Evolutionary conservation across 1,284 basidiomycete species (phyloP), one percentile per base, ranked within the genome.

Genomic region (Flammula alnicola): DNA sequence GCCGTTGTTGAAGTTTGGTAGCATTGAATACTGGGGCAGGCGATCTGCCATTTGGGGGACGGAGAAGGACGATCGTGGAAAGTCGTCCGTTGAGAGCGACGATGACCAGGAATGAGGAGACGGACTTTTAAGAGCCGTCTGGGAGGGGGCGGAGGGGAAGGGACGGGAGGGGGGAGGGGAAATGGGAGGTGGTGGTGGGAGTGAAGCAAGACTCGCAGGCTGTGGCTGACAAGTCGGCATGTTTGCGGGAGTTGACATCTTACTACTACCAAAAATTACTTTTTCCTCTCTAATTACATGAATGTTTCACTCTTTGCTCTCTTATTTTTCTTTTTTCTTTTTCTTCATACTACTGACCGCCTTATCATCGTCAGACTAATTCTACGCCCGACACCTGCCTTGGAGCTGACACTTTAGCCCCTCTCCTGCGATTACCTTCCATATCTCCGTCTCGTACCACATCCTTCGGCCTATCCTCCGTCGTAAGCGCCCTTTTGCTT

Each of bases 31-130:
- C 63, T 71, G 70, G 59, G 75, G 64, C 46, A 74, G 62, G 65
- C 80, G 82, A 78, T 84, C 83, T 64, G 80, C 80, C 83, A 85
- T 84, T 67, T 70, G 70, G 69, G 57, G 66, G 59, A 57, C n/a
- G n/a, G n/a, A n/a, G n/a, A n/a, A n/a, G n/a, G n/a, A n/a, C n/a
- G n/a, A 54, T 57, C n/a, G n/a, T n/a, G n/a, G n/a, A n/a, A n/a
- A n/a, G n/a, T n/a, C n/a, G n/a, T n/a, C n/a, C n/a, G n/a, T n/a
- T n/a, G n/a, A n/a, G n/a, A n/a, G n/a, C n/a, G n/a, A n/a, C n/a
- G n/a, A n/a, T n/a, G n/a, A n/a, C n/a, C n/a, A n/a, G n/a, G n/a
- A n/a, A n/a, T n/a, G n/a, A n/a, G n/a, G n/a, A n/a, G n/a, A n/a
- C n/a, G n/a, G n/a, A n/a, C n/a, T n/a, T n/a, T n/a, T n/a, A n/a